phyloP scores from a whole-genome alignment of 257 asterid species.

The Rhazya stricta region DNA sequence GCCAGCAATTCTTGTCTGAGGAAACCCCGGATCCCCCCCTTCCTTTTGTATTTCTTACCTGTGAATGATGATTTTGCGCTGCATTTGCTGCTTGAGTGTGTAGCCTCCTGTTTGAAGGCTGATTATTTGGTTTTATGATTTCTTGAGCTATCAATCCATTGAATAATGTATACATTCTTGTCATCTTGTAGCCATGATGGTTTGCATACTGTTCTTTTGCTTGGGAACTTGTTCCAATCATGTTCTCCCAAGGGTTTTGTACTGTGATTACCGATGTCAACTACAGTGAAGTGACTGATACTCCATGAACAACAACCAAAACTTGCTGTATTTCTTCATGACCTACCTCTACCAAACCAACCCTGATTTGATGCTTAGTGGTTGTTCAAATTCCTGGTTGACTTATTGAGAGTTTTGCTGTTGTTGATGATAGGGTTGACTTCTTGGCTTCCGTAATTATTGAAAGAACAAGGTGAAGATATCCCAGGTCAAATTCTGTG shows the following conservation, averaged over 20 bases:
- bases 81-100: not conserved
- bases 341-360: constrained; percentile 21
- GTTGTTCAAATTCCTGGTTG: constrained; percentile 25
- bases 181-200: not conserved
- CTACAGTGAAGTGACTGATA: constrained; percentile 6
- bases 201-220: not conserved
- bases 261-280: not conserved
- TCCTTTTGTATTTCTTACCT: not conserved
- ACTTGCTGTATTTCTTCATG: not conserved
- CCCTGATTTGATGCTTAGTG: constrained; percentile 13
- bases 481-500: constrained; percentile 43
- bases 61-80: not conserved
- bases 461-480: constrained; percentile 21
- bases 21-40: not conserved
- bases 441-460: constrained; percentile 11
- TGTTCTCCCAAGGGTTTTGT: constrained; percentile 11
- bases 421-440: constrained; percentile 8
- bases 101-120: not conserved
- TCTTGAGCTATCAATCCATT: not conserved
- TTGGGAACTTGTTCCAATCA: constrained; percentile 10
- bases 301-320: not conserved
- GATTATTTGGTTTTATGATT: not conserved
- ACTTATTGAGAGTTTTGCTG: constrained; percentile 13
- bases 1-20: not conserved
- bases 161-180: not conserved